Percentiles rank a stretch among this genome's conserved stretches.
Evolutionary conservation across 208 protist genomes (phyloP).

Genomic region (Trypanosoma scelopori): DNA sequence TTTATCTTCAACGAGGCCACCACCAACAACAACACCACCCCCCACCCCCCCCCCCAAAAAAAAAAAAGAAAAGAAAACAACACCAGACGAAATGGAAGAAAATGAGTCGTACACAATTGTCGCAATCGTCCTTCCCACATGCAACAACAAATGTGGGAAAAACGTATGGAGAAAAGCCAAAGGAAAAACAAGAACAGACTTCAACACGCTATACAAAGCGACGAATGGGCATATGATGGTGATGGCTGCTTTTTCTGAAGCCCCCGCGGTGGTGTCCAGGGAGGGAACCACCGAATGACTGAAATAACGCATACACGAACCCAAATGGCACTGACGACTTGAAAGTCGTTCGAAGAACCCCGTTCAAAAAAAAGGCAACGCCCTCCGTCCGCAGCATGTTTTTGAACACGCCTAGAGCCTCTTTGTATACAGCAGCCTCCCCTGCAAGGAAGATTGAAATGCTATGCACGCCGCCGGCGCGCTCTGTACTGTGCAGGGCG

Average conservation of each 20-base stretch:
- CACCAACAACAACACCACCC: background rate
- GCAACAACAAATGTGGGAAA: background rate
- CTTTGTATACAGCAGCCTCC: conserved; percentile 71
- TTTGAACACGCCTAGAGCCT: conserved; percentile 58
- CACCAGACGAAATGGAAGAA: background rate
- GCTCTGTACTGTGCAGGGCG: conserved; percentile 58
- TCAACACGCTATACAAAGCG: conserved; percentile 39
- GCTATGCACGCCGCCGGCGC: conserved; percentile 66
- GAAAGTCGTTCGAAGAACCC: conserved; percentile 71
- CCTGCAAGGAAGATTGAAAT: conserved; percentile 50
- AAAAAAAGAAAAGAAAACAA: conserved; percentile 22
- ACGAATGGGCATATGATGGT: conserved; percentile 30
- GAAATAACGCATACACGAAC: conserved; percentile 75
- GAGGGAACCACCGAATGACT: conserved; percentile 67
- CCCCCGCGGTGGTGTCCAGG: conserved; percentile 23
- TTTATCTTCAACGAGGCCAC: background rate
- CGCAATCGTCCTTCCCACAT: too few relatives aligned
- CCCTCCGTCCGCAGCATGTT: conserved; percentile 60
- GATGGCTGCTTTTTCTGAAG: background rate
- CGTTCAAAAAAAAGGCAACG: conserved; percentile 79
- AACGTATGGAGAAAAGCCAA: too few relatives aligned
- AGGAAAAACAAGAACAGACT: conserved; percentile 19
- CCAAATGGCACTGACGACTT: conserved; percentile 89
- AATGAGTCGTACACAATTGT: conserved; percentile 1
- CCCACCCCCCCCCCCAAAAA: background rate